Evolutionary conservation across 371 early-diverging fungal species (phyloP), one percentile per base, ranked within the genome.

Genomic region (Lichtheimia corymbifera): DNA sequence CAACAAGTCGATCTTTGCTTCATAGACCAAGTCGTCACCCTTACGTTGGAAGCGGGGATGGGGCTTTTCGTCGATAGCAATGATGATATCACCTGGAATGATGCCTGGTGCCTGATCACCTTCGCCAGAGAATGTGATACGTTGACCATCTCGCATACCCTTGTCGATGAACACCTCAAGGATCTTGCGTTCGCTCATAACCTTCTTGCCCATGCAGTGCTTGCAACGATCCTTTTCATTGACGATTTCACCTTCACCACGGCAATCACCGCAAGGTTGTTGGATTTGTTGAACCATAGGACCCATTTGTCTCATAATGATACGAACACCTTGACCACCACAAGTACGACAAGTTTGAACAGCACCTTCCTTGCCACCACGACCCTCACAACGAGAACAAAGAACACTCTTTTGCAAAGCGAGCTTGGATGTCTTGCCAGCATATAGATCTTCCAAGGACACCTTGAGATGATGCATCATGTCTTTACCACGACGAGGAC

Each of bases 231-330:
- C 89, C 77, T 92, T 93, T 61, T 89, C 86, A 66, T 87, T 82
- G 61, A 97, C 93, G 62, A 89, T 82, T 71, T 95, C 90, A 66
- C 97, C 96, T 66, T 86, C 87, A 55, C 95, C 98, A 53, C 83
- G 81, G 82, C 97, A 97, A 53, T 85, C 88, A 13, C 79, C 79
- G 83, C 99, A 98, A 28, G 92, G 87, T 70, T 93, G 91, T 75
- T 97, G 97, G 75, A 97, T 90, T 82, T 96, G 97, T 83, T 98
- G 99, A 58, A 97, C 88, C 93, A 97, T 96, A 54, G 96, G 96
- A 30, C 98, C 98, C 82, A 97, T 90, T 78, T 97, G 98, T 53
- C 97, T 83, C 70, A 94, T 83, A 60, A 88, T 87, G 20, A 95
- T 76, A 67, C 89, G 88, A 65, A 92, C 71, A 78, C 97, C 97